Evolutionary conservation across 176 grass and related monocot species (phyloP).

Genomic region (Oryza meridionalis): DNA sequence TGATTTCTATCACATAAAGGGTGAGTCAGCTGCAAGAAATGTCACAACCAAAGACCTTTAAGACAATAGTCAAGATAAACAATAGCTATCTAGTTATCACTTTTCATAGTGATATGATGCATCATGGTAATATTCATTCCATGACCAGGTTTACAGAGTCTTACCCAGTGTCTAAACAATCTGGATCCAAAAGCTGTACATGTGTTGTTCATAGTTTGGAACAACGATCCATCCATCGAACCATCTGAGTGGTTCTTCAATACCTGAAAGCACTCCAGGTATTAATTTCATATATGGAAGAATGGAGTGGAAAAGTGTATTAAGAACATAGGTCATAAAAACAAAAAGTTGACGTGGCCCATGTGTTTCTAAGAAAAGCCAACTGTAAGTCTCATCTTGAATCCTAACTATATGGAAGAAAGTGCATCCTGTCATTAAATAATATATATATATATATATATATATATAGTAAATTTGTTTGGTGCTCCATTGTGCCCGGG

Average conservation of each 20-base stretch:
- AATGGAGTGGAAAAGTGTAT: constrained; percentile 21
- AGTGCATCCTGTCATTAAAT: neutral
- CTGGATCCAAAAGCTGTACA: constrained; percentile 89
- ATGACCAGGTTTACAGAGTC: constrained; percentile 15
- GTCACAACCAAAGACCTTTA: constrained; percentile 32
- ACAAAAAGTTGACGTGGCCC: neutral
- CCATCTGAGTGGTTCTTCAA: constrained; percentile 85
- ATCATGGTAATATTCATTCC: constrained; percentile 18
- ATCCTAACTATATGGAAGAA: constrained; percentile 7
- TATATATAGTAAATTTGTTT: no score
- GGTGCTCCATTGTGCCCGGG: no score
- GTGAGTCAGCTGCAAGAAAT: constrained; percentile 73
- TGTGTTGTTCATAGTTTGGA: constrained; percentile 90
- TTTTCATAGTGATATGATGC: constrained; percentile 1
- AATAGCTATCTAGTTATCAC: neutral
- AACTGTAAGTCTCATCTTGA: constrained; percentile 8
- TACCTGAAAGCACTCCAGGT: constrained; percentile 64
- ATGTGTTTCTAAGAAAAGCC: neutral
- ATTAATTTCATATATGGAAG: constrained; percentile 21
- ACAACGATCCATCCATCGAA: constrained; percentile 77
- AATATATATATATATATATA: neutral
- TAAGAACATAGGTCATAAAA: constrained; percentile 13
- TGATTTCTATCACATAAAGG: constrained; percentile 77
- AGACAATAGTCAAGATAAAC: neutral
- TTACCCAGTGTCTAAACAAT: constrained; percentile 91